Evolutionary conservation across 345 rosid species (phyloP).

Genomic region (Iberis pinnata): DNA sequence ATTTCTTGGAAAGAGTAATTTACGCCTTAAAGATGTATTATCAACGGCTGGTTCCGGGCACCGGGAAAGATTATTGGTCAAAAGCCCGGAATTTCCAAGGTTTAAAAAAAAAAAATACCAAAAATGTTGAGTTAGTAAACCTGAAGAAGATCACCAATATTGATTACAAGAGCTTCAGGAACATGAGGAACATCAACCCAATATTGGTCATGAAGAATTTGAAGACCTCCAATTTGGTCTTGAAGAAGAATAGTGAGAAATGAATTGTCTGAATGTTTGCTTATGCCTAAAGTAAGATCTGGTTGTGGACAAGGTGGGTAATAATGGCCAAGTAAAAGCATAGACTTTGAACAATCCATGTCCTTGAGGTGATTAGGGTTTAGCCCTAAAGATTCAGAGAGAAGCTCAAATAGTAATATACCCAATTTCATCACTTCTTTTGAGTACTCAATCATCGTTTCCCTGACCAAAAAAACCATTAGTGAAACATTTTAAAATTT

Average conservation of each 20-base stretch:
- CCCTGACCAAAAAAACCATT: slow-evolving; percentile 20
- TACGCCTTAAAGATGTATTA: too few relatives aligned
- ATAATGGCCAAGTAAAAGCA: slow-evolving; percentile 36
- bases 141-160: slow-evolving; percentile 58
- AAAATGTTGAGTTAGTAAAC: slow-evolving; percentile 30
- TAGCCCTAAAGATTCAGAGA: slow-evolving; percentile 55
- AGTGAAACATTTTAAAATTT: neutral
- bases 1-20: too few relatives aligned
- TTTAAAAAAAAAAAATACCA: too few relatives aligned
- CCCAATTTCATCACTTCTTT: slow-evolving; percentile 40
- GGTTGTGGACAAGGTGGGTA: slow-evolving; percentile 58
- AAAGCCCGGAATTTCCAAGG: too few relatives aligned
- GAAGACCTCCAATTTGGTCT: slow-evolving; percentile 59
- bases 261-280: slow-evolving; percentile 39
- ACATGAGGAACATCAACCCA: slow-evolving; percentile 49
- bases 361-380: slow-evolving; percentile 34
- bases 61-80: too few relatives aligned
- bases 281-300: slow-evolving; percentile 40
- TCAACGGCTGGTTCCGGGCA: too few relatives aligned
- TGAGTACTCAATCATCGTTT: slow-evolving; percentile 37
- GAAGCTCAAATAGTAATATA: slow-evolving; percentile 35
- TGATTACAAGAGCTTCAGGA: slow-evolving; percentile 51
- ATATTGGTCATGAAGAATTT: slow-evolving; percentile 37
- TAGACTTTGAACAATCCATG: slow-evolving; percentile 38
- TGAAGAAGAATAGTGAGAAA: slow-evolving; percentile 56